A percentile compares a stretch with the other conserved stretches of the same genome.
phyloP scores from a whole-genome alignment of 495 filamentous ascomycete genomes.

The Podospora anserina region DNA sequence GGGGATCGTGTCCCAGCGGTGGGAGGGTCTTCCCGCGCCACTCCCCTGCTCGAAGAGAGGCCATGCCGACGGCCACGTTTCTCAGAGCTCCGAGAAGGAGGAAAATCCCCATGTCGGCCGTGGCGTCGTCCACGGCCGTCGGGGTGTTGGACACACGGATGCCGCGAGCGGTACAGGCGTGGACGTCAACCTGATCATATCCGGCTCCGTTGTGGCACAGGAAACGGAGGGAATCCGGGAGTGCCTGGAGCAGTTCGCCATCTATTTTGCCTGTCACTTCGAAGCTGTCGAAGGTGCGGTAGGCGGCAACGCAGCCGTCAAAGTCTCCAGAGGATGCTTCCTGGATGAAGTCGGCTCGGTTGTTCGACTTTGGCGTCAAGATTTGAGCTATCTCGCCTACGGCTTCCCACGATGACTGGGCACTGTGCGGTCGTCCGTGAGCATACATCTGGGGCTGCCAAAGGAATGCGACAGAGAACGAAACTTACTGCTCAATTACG shows the following conservation, averaged over 20 bases:
- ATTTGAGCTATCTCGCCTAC: conserved; percentile 30
- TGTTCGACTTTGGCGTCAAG: conserved; percentile 25
- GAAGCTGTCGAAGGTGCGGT: conserved; percentile 72
- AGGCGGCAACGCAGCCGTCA: conserved; percentile 63
- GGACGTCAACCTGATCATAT: conserved; percentile 75
- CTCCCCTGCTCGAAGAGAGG: conserved; percentile 60
- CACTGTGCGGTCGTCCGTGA: conserved; percentile 17
- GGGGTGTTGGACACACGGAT: conserved; percentile 80
- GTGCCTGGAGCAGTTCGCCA: conserved; percentile 58
- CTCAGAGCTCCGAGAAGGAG: conserved; percentile 74
- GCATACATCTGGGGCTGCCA: not conserved
- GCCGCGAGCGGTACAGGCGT: conserved; percentile 61
- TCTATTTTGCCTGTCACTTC: conserved; percentile 66
- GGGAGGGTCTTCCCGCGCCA: conserved; percentile 48
- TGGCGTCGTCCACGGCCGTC: conserved; percentile 74
- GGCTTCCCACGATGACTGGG: conserved; percentile 29
- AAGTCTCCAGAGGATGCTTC: conserved; percentile 69
- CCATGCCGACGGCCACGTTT: conserved; percentile 63
- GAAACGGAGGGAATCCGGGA: conserved; percentile 69
- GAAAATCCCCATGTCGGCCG: conserved; percentile 74
- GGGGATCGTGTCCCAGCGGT: conserved; percentile 62
- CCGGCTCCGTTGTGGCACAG: conserved; percentile 85
- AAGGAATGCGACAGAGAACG: not conserved
- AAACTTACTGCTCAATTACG: conserved; percentile 32
- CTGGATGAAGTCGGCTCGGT: conserved; percentile 57